Evolutionary conservation across 441 rosid species (phyloP), one percentile per base, ranked within the genome.

Genomic region (Erysimum cheiri): DNA sequence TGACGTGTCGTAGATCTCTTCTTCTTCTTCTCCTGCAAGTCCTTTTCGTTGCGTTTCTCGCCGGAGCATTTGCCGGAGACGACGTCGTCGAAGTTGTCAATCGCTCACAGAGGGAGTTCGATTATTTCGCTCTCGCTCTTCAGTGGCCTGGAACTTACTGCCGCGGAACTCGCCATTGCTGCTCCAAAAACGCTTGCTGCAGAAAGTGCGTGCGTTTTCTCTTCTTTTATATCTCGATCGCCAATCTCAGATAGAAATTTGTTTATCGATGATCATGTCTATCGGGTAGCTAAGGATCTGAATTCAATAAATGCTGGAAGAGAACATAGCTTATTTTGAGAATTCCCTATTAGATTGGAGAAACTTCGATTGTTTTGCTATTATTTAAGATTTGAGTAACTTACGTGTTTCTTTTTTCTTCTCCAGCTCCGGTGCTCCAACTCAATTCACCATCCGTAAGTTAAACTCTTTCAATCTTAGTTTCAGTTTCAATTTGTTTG

Each of bases 391-490:
- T 60, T 31, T 24, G 26, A 53, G n/a, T 35, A 56, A 53, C 39
- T 62, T 43, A 11, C 28, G 22, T 75, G 13, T 58, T 12, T 11
- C 0, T 26, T 31, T 4, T 32, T 60, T 11, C 36, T 46, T 32
- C 71, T 71, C 6, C 93, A 91, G 97, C 74, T 72, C 87, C 24
- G 72, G 82, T 76, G 69, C 94, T 71, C 93, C 92, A 9, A 71
- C 84, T 52, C 92, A 87, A 49, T 94, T 94, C 77, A 94, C 98
- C 29, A 91, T 94, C 72, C 97, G 97, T 90, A 86, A 93, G 97
- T 91, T 46, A 53, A 46, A 24, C 49, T 35, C 50, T 77, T 9
- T 53, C 15, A 36, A 41, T 58, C 6, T 60, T 58, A 43, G 44
- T 60, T 73, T 40, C 62, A 40, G 15, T 64, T 64, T 36, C 12